Evolutionary conservation across 306 rosid species (phyloP).

Genomic region (Malus asiatica): DNA sequence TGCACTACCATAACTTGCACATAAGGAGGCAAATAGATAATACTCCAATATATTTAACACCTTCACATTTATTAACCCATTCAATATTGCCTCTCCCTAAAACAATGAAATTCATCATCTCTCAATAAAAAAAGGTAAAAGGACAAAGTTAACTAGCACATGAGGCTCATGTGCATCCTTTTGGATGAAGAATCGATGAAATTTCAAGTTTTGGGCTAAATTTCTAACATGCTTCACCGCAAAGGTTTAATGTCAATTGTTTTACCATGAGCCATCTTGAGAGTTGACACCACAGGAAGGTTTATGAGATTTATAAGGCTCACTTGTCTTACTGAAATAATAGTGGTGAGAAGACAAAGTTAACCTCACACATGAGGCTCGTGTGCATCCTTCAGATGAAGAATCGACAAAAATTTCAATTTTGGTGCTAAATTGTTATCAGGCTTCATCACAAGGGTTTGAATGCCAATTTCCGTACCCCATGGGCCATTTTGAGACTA

Average conservation of each 20-base stretch:
- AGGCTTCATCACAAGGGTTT: neutral
- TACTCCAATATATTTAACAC: no score
- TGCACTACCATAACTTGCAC: neutral
- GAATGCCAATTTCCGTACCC: neutral
- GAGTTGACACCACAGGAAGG: neutral
- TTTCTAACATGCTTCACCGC: neutral
- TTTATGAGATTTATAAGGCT: no score
- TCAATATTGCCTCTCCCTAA: neutral
- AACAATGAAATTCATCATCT: neutral
- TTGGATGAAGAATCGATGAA: neutral
- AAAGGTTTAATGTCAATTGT: neutral
- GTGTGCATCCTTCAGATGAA: no score
- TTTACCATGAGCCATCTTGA: neutral
- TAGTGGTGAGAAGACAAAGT: neutral
- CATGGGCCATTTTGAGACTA: neutral
- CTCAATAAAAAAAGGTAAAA: neutral
- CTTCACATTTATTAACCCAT: no score
- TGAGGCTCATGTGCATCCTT: neutral
- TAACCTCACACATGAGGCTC: neutral
- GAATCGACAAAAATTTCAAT: neutral
- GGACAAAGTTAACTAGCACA: neutral
- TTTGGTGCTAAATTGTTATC: neutral
- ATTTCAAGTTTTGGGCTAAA: neutral
- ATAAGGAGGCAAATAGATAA: no score
- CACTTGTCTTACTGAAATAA: no score